Base-by-base conservation (phyloP, 1,284 basidiomycete genomes). In the Melampsora americana region DNA sequence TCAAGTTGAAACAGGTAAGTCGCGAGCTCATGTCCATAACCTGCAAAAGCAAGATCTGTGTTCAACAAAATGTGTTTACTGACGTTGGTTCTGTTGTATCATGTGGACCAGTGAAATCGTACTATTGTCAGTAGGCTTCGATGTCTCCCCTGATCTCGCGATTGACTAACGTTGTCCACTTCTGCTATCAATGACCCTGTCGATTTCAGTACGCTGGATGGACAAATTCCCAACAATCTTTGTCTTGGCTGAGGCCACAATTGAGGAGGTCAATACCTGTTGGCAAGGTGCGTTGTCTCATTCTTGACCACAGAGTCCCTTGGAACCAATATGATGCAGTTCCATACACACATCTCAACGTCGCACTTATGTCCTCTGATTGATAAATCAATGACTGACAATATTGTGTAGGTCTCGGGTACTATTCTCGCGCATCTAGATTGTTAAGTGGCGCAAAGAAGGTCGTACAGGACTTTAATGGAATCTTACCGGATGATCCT, bases 371-470 rank as follows among this genome's bases (percentile, higher is more conserved):
- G 12, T 65, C 32, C 59, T 35, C 35, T n/a, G 7, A n/a, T n/a
- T n/a, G n/a, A n/a, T n/a, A n/a, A 78, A 20, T n/a, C 16, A 18
- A 56, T 26, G 50, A 39, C 12, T 56, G 9, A 39, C 1, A n/a
- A 14, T 11, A 11, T 39, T 11, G 16, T 35, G 9, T 44, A 59
- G 85, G 93, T 2, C 85, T 96, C 2, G 93, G 93, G 1, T 96
- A 96, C 84, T 97, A 96, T 82, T 91, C 90, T 26, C 88, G 93
- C 64, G 94, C 93, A 14, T 88, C 89, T 64, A 88, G 92, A 39
- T 85, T 97, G 18, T 88, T 92, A 5, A 86, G 84, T 4, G 92
- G 90, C 5, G 92, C 93, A 0, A 87, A 92, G 82, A 92, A 90
- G 78, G 90, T 88, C 50, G 87, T 92, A 46, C 82, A 85, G 14